Conservation (phyloP, 371 early-diverging fungal species). For the Circinella umbellata region DNA sequence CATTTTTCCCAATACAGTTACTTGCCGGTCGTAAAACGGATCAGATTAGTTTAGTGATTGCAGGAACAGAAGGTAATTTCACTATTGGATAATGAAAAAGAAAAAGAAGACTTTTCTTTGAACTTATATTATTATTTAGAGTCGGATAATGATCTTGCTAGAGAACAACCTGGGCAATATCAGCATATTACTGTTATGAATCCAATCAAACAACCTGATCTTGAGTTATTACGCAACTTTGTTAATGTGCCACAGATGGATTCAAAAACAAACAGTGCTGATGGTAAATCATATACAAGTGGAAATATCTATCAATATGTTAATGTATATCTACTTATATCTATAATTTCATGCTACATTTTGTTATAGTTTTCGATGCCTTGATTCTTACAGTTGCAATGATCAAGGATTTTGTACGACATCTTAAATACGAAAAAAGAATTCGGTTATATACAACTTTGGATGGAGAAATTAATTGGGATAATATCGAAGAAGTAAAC, state of each 20-base stretch:
- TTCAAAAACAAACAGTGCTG: constrained; percentile 30
- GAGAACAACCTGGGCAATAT: constrained; percentile 35
- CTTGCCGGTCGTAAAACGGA: constrained; percentile 45
- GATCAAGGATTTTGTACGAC: constrained; percentile 59
- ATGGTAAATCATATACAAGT: constrained; percentile 34
- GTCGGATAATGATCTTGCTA: constrained; percentile 33
- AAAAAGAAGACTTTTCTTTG: no score
- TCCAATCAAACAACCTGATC: constrained; percentile 24
- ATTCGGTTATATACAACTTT: constrained; percentile 72
- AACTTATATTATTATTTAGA: constrained; percentile 16
- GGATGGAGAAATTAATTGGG: constrained; percentile 50
- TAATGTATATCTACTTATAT: background rate
- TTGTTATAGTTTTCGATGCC: constrained; percentile 55
- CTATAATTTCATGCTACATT: background rate
- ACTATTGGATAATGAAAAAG: no score
- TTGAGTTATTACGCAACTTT: constrained; percentile 26
- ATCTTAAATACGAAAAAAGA: constrained; percentile 68
- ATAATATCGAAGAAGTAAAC: constrained; percentile 48
- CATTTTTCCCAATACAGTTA: constrained; percentile 18
- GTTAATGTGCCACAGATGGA: constrained; percentile 37
- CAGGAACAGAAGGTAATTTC: constrained; percentile 40
- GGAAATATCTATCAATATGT: background rate
- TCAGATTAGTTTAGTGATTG: constrained; percentile 38
- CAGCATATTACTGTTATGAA: constrained; percentile 29
- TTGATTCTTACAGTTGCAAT: constrained; percentile 66